These are phyloP conservation scores for Carex scoparia DNA, from an alignment of 176 grass and related monocot genomes.

Conservation along the genomic window DNA sequence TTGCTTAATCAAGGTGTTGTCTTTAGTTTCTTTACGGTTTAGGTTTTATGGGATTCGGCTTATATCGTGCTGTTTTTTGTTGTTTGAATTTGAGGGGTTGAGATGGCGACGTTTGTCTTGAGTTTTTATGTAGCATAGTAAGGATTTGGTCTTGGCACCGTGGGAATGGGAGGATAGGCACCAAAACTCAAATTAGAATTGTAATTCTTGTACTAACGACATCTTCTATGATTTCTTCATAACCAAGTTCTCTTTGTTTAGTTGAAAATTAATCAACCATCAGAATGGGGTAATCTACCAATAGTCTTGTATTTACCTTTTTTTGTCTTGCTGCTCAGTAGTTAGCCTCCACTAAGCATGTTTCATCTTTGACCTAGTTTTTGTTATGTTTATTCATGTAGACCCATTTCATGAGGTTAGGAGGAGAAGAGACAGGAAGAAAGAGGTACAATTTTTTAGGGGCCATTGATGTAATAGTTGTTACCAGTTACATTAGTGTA, in stretches of 20 bases:
- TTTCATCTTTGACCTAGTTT: slow-evolving; percentile 9
- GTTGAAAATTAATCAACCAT: not conserved
- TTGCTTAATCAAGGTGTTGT: slow-evolving; percentile 75
- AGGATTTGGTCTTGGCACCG: not conserved
- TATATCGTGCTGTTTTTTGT: slow-evolving; percentile 13
- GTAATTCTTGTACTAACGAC: not conserved
- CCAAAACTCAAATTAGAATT: not conserved
- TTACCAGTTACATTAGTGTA: not conserved
- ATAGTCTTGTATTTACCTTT: not conserved
- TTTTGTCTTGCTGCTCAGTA: not conserved
- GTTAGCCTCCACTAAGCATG: not conserved
- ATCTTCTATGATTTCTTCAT: not conserved
- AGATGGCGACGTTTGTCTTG: not conserved
- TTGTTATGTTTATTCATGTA: slow-evolving; percentile 38
- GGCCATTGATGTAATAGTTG: not conserved
- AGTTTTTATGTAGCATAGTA: not conserved
- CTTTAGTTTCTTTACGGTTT: not conserved
- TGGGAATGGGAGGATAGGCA: not conserved
- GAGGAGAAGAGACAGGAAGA: slow-evolving; percentile 78
- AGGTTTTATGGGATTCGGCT: slow-evolving; percentile 14
- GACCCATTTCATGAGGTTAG: slow-evolving; percentile 95
- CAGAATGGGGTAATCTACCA: not conserved
- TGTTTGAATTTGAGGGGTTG: not conserved
- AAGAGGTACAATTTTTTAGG: slow-evolving; percentile 60
- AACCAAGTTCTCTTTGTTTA: not conserved